phyloP scores from a whole-genome alignment of 1,284 basidiomycete species.

The Cutaneotrichosporon dermatis region DNA sequence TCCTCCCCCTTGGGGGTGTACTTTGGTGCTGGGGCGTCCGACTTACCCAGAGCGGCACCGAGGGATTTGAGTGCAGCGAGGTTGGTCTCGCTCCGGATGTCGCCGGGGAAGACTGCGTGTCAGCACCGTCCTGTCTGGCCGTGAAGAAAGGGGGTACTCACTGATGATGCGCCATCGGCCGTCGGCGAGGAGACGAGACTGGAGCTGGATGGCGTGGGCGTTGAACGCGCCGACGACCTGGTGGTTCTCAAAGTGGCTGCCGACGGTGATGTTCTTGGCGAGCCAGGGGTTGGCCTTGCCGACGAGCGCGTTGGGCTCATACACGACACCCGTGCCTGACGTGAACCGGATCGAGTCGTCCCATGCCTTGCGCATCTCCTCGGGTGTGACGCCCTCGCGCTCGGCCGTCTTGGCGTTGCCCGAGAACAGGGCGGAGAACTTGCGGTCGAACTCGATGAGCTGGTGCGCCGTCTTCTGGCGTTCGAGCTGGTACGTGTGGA shows the following conservation, averaged over 20 bases:
- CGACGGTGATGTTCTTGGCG: slow-evolving; percentile 51
- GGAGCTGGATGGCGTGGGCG: slow-evolving; percentile 60
- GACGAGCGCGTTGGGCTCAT: slow-evolving; percentile 12
- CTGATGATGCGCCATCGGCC: slow-evolving; percentile 64
- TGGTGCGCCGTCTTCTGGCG: slow-evolving; percentile 52
- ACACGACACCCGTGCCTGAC: slow-evolving; percentile 48
- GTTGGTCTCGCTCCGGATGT: slow-evolving; percentile 51
- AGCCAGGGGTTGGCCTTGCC: slow-evolving; percentile 2
- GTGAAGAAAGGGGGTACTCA: not conserved
- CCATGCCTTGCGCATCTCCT: slow-evolving; percentile 25
- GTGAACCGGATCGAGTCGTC: slow-evolving; percentile 22
- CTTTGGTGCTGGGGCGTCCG: slow-evolving; percentile 33
- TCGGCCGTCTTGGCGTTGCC: slow-evolving; percentile 57
- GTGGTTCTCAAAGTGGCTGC: slow-evolving; percentile 52
- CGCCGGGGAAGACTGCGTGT: slow-evolving; percentile 57
- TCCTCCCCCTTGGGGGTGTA: slow-evolving; percentile 38
- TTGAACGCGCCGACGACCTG: slow-evolving; percentile 61
- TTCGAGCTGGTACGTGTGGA: slow-evolving; percentile 55
- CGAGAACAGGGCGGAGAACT: slow-evolving; percentile 69
- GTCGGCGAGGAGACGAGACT: slow-evolving; percentile 64
- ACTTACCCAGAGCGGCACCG: slow-evolving; percentile 35
- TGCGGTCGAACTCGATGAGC: slow-evolving; percentile 72
- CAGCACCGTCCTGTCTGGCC: not conserved
- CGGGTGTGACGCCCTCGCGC: slow-evolving; percentile 45
- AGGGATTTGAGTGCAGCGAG: slow-evolving; percentile 50